Evolutionary conservation across 1,284 basidiomycete genomes (phyloP), one percentile per base, ranked within the genome.

Genomic region (Sanghuangporus sanghuang): DNA sequence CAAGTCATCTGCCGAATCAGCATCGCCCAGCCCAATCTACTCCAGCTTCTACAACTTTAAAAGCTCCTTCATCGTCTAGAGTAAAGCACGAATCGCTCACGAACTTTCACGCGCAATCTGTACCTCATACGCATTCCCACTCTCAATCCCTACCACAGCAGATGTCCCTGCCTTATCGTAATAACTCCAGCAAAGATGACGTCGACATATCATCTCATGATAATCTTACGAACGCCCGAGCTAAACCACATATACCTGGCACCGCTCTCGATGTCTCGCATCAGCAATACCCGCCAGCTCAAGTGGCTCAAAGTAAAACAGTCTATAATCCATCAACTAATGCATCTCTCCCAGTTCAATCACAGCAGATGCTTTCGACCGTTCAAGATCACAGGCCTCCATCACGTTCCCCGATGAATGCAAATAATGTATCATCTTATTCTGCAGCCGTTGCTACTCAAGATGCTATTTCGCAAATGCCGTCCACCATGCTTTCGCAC

Each of bases 1-100:
- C 23, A n/a, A n/a, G 14, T 11, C 27, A 23, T 39, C 42, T 36
- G 16, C 32, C 48, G 44, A 6, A 7, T 18, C 62, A 52, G 44
- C 38, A 55, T n/a, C 42, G 23, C 53, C 21, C 32, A 35, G 35
- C 38, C 18, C 62, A 35, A 18, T n/a, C 46, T 38, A 50, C 62
- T 8, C 44, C 42, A 21, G 54, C 54, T 56, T 56, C 63, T 48
- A 55, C 63, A 60, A 23, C 46, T 39, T 58, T 44, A 54, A 64
- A 64, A 36, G 42, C n/a, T 39, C 48, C 58, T 36, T 49, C 57
- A 35, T 32, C 63, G 21, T 55, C 63, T 64, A 64, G 63, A 64
- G 57, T 58, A 16, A 48, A 58, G 57, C 54, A 59, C 44, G 58
- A 55, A 54, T 53, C 57, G 18, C 16, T 49, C 44, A 55, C 53